Base-by-base conservation (phyloP, 2,329 filamentous ascomycete species). In the Diaporthe humulicola region DNA sequence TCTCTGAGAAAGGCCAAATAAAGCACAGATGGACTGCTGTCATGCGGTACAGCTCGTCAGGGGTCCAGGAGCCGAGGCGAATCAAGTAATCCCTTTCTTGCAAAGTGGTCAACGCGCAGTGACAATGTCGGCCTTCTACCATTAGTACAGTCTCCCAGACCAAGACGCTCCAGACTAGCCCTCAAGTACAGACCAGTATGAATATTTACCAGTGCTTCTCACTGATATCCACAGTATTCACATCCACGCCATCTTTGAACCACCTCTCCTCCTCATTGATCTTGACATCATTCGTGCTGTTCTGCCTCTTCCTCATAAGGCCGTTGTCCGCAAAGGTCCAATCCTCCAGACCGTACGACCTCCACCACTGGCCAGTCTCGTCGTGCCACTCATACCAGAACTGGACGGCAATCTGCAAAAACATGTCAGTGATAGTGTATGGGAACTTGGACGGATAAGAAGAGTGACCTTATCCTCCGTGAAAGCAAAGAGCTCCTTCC, bases 311-410 rank as follows among this genome's bases (percentile, higher is more conserved):
- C 75, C 89, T 85, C 93, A 95, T 95, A 67, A 90, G 84, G 0
- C 93, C 93, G 78, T 94, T 89, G 1, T 88, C 86, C 0, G 90
- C 91, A 82, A 94, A 95, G 0, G 93, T 95, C 93, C 93, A 95
- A 80, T 95, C 93, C 80, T 95, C 93, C 15, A 97, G 88, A 0
- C 95, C 95, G 80, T 97, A 97, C 58, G 93, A 95, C n/a, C 94
- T 88, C 88, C 93, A 96, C 95, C 95, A 98, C 82, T 94, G 91
- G 50, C 93, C 92, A 2, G 87, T 79, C 10, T 84, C 84, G 79
- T 96, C 94, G 77, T 91, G 89, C 84, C 91, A 96, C 83, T 97
- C 93, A 80, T 96, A 97, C 95, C 95, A 97, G 82, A 97, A 97
- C 81, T 98, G 94, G 30, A 97, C 95, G 1, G 95, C 95, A 77